Evolutionary conservation across 2,329 filamentous ascomycete species (phyloP).

Genomic region (Dichotomopilus funicola): DNA sequence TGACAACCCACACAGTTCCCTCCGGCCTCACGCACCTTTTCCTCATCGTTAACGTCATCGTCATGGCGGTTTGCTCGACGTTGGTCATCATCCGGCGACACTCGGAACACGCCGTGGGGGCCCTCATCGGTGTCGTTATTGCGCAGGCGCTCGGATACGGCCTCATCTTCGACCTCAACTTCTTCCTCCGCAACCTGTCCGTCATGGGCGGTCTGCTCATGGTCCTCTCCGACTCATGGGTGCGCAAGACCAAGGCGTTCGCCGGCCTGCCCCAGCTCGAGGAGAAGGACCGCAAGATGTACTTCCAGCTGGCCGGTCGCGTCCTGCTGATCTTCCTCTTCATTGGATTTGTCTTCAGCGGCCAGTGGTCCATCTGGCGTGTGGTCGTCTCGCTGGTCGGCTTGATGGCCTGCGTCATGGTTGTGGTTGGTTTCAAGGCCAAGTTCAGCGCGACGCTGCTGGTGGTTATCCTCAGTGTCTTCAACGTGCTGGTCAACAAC

Average conservation of each 20-base stretch:
- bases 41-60: constrained; percentile 81
- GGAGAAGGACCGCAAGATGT: constrained; percentile 99
- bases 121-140: constrained; percentile 84
- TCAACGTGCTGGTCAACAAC: constrained; percentile 98
- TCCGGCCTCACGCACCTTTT: constrained; percentile 85
- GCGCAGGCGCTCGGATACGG: constrained; percentile 95
- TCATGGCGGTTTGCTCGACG: constrained; percentile 74
- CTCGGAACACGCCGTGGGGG: constrained; percentile 86
- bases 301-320: constrained; percentile 95
- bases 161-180: constrained; percentile 98
- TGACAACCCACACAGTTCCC: constrained; percentile 55
- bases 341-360: constrained; percentile 90
- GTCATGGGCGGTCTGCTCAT: constrained; percentile 96
- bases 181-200: constrained; percentile 97
- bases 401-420: constrained; percentile 91
- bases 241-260: constrained; percentile 94
- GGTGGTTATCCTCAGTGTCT: constrained; percentile 89
- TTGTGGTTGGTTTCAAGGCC: constrained; percentile 98
- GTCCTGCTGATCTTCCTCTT: constrained; percentile 97
- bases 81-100: constrained; percentile 89
- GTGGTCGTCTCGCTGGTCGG: constrained; percentile 79
- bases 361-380: constrained; percentile 85
- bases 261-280: constrained; percentile 89
- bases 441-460: constrained; percentile 97
- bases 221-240: constrained; percentile 97